Base-by-base conservation (phyloP, 2,329 filamentous ascomycete genomes). In the Scorias spongiosa region DNA sequence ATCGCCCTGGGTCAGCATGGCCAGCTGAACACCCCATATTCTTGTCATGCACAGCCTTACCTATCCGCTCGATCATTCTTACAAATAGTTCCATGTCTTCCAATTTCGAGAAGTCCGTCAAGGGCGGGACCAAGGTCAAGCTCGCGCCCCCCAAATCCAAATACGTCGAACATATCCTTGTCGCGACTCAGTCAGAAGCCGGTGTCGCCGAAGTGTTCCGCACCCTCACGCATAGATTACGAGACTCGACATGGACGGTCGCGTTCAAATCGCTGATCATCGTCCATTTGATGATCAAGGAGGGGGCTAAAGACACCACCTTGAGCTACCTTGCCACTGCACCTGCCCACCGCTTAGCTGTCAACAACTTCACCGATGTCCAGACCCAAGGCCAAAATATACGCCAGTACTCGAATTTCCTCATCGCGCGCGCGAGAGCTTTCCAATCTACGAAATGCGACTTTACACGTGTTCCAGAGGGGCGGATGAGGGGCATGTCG, bases 241-340 rank as follows among this genome's bases (percentile, higher is more conserved):
- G 87, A 61, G 91, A 98, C 63, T 89, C 89, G 53, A 94, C 91
- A 71, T 98, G 91, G 91, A 98, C 91, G n/a, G 87, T 96, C 46
- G 89, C 94, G 51, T 94, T 95, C 79, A 98, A 98, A 70, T 81
- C 86, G 55, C 71, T 98, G 53, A 94, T 96, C 56, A 91, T 93
- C 41, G 79, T 93, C 40, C 91, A 98, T 63, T 70, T 96, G 48
- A 96, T 98, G 91, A 91, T 98, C 60, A 78, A 91, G 53, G 91
- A 98, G 67, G 91, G 91, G 43, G 81, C 88, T 50, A 79, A 81
- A 29, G 86, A 96, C 61, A 83, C 87, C 41, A 94, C 91, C 2
- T 71, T 98, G 51, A 75, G 78, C 48, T 95, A 85, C 57, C 75
- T 98, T 29, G 75, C 88, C 38, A 81, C 83, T 52, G 82, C 89